Base-by-base conservation (phyloP, 176 grass and related monocot species). In the Chloris gayana region DNA sequence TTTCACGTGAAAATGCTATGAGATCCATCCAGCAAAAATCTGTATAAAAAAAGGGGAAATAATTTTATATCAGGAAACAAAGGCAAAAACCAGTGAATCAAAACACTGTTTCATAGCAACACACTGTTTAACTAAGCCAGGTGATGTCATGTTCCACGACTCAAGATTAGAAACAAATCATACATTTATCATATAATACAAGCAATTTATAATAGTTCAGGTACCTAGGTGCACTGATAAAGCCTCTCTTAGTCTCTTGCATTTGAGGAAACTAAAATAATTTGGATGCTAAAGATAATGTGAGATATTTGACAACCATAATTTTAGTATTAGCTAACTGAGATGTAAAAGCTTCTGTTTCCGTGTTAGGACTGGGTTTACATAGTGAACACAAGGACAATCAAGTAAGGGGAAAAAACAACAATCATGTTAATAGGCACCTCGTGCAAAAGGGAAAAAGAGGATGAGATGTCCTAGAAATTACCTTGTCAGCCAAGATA, bases 401-500 rank as follows among this genome's bases (percentile, higher is more conserved):
- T 25, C 44, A 15, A 42, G 57, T 27, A 37, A 64, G 30, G 62
- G 14, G 54, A 3, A 53, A 67, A 5, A 4, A 65, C n/a, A 67
- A 56, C 5, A 10, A 72, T 32, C 33, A 25, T 59, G 51, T 32
- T n/a, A 49, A 70, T 71, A 1, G 18, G 24, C 50, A 70, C 8
- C 17, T 10, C 30, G 14, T 13, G 4, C 14, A 72, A 66, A 85
- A 73, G 10, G 27, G 33, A 33, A 54, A 66, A 29, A 37, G 72
- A 79, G 6, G 46, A 49, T 69, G 14, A 64, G 62, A 1, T 76
- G 61, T 18, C 2, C 19, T 1, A 50, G 67, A 44, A 49, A 69
- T 85, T 82, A 90, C 88, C 88, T 83, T 83, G 83, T 90, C 83
- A 90, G 62, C 68, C 88, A 90, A 90, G 88, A 90, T 69, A 86